Conservation (phyloP, 495 filamentous ascomycete genomes). For the Annulohypoxylon maeteangense region DNA sequence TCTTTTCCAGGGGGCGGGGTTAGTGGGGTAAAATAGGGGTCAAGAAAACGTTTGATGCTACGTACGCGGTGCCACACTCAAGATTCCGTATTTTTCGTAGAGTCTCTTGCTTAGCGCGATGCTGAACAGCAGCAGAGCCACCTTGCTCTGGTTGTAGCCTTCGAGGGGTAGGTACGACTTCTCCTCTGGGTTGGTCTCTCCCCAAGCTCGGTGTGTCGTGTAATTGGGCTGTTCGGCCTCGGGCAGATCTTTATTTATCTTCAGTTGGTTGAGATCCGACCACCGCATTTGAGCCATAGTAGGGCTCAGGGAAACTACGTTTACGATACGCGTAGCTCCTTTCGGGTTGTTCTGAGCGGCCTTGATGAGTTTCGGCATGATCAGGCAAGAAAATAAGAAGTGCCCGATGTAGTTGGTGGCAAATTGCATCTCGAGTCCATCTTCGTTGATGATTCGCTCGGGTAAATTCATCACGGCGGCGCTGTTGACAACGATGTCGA, state of each 20-base stretch:
- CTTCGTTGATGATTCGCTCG: constrained; percentile 44
- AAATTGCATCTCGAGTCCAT: constrained; percentile 66
- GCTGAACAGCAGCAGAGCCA: constrained; percentile 63
- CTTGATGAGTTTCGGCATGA: constrained; percentile 58
- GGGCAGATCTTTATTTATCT: constrained; percentile 53
- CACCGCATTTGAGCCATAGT: constrained; percentile 48
- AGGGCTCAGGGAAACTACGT: constrained; percentile 54
- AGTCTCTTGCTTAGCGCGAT: constrained; percentile 52
- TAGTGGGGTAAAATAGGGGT: not conserved
- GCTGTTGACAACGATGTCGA: constrained; percentile 62
- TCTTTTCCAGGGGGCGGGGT: not conserved
- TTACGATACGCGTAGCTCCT: constrained; percentile 56
- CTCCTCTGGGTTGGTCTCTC: constrained; percentile 43
- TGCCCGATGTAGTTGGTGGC: constrained; percentile 69
- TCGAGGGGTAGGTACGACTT: constrained; percentile 55
- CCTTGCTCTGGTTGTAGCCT: constrained; percentile 63
- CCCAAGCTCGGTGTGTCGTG: constrained; percentile 44
- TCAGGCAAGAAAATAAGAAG: constrained; percentile 62
- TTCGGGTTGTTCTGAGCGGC: constrained; percentile 50
- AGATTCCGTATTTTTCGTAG: constrained; percentile 46
- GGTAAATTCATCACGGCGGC: constrained; percentile 56
- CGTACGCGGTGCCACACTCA: constrained; percentile 48
- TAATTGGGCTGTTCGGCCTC: constrained; percentile 52
- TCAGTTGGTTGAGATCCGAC: constrained; percentile 58
- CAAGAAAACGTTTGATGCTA: not conserved